phyloP scores from a whole-genome alignment of 73 alveolate species.

The Breviolum minutum region DNA sequence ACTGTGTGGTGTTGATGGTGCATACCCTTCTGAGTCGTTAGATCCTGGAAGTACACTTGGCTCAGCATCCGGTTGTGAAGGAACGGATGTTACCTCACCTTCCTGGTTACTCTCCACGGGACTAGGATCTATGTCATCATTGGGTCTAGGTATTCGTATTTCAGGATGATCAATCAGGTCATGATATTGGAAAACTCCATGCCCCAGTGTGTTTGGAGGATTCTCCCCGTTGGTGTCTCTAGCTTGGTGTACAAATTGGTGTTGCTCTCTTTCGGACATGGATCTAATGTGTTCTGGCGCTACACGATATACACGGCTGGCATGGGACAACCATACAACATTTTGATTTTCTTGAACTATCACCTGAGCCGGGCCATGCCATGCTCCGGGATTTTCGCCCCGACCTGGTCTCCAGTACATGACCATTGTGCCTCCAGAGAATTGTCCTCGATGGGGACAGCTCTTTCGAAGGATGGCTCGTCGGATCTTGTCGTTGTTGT shows the following conservation, averaged over 20 bases:
- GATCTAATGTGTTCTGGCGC: background rate
- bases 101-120: background rate
- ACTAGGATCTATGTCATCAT: too few relatives aligned
- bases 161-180: background rate
- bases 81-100: background rate
- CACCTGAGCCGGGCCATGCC: conserved; percentile 2
- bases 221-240: background rate
- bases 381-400: background rate
- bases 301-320: background rate
- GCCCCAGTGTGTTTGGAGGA: background rate
- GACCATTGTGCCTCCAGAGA: background rate
- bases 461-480: background rate
- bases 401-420: background rate
- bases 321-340: background rate
- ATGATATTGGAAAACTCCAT: background rate
- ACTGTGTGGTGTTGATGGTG: background rate
- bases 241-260: too few relatives aligned
- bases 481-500: background rate
- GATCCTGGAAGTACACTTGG: background rate
- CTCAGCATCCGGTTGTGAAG: background rate
- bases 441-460: background rate
- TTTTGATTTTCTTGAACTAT: background rate
- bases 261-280: background rate
- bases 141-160: too few relatives aligned
- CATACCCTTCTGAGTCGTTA: background rate